phyloP scores from a whole-genome alignment of 2,329 filamentous ascomycete species.

The Beauveria sp. region DNA sequence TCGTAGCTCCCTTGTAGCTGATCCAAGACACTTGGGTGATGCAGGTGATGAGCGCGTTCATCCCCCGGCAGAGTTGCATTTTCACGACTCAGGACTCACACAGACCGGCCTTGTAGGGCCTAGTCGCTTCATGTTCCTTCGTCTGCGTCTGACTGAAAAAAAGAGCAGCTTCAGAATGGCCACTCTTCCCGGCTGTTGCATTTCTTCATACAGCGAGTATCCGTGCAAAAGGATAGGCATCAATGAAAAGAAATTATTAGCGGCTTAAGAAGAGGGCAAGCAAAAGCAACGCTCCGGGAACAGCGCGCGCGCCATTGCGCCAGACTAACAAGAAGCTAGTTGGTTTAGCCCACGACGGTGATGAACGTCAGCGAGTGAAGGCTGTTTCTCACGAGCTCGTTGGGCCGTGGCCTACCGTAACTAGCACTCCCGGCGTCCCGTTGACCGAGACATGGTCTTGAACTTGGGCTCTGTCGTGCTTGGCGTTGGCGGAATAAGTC shows the following conservation, averaged over 20 bases:
- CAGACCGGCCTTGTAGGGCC: background rate
- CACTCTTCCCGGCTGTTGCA: background rate
- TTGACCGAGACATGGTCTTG: background rate
- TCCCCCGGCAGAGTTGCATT: background rate
- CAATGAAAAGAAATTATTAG: background rate
- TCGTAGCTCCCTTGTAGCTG: background rate
- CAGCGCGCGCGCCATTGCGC: background rate
- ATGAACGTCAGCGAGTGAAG: background rate
- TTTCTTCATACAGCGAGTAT: background rate
- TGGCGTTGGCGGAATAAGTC: background rate
- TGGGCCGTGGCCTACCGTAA: background rate
- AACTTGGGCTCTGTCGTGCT: background rate
- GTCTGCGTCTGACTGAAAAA: background rate
- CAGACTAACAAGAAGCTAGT: background rate
- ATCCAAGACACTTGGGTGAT: conserved; percentile 4
- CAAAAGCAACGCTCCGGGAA: background rate
- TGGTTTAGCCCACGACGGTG: background rate
- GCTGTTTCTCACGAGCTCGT: background rate
- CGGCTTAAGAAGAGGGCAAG: background rate
- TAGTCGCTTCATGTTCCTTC: background rate
- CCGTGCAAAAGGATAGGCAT: background rate
- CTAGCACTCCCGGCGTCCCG: background rate
- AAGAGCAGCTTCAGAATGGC: background rate
- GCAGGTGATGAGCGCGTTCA: background rate
- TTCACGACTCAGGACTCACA: conserved; percentile 1